phyloP scores from a whole-genome alignment of 1,139 yeast species.

The Blastobotrys petasosporus region DNA sequence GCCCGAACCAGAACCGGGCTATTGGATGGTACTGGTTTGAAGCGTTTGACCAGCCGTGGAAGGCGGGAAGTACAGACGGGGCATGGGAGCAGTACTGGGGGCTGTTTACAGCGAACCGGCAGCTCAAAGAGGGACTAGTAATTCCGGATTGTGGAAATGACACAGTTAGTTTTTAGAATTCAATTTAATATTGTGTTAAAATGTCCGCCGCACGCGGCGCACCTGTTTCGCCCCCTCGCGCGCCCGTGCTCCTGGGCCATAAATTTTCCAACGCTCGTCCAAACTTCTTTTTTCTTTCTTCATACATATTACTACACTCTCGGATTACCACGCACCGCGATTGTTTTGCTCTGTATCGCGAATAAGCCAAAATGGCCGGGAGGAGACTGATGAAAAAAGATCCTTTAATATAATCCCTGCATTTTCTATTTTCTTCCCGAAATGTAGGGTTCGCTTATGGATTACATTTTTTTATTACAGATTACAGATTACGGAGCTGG shows the following conservation, averaged over 20 bases:
- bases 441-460: constrained; percentile 16
- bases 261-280: background rate
- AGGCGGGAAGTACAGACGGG: constrained; percentile 44
- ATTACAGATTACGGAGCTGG: constrained; percentile 3
- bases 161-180: background rate
- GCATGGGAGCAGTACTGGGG: constrained; percentile 76
- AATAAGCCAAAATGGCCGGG: constrained; percentile 33
- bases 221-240: background rate
- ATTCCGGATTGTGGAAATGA: constrained; percentile 23
- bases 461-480: constrained; percentile 8
- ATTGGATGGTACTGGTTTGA: constrained; percentile 61
- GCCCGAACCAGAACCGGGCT: constrained; percentile 36
- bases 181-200: background rate
- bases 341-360: constrained; percentile 20
- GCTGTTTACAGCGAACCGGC: constrained; percentile 46
- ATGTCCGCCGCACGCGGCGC: constrained; percentile 1
- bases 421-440: constrained; percentile 1
- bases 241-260: background rate
- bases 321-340: constrained; percentile 30
- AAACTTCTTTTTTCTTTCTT: constrained; percentile 16
- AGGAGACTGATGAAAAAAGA: constrained; percentile 23
- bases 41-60: constrained; percentile 74
- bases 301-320: constrained; percentile 23
- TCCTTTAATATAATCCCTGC: constrained; percentile 13
- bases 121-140: constrained; percentile 34